These are phyloP conservation scores for Mortierella antarctica DNA, from an alignment of 192 early-diverging fungal species.

Conservation along the genomic window DNA sequence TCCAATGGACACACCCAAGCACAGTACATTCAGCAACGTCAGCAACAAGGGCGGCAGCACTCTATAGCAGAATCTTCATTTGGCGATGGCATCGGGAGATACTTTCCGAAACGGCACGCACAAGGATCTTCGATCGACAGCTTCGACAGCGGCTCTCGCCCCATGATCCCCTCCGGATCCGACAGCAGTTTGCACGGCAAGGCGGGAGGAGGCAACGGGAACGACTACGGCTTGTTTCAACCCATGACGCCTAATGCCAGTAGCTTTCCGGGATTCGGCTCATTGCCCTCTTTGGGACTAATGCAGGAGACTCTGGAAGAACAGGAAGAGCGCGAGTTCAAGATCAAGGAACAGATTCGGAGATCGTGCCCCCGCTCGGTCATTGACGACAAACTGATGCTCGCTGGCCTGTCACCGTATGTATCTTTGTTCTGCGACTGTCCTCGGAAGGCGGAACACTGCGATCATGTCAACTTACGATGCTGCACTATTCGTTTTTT, in stretches of 20 bases:
- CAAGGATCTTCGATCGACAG: conserved; percentile 22
- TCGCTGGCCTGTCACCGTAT: conserved; percentile 35
- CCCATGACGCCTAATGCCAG: conserved; percentile 16
- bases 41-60: conserved; percentile 16
- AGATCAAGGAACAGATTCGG: conserved; percentile 36
- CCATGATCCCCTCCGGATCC: neutral
- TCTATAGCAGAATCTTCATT: conserved; percentile 35
- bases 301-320: conserved; percentile 39
- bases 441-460: neutral
- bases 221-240: conserved; percentile 3
- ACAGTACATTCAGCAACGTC: neutral
- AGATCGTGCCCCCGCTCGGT: conserved; percentile 31
- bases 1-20: conserved; percentile 8
- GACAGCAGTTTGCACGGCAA: neutral
- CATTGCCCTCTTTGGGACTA: conserved; percentile 17
- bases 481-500: neutral
- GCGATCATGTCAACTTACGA: neutral
- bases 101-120: conserved; percentile 29
- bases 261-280: conserved; percentile 23
- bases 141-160: conserved; percentile 6
- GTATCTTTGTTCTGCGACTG: neutral
- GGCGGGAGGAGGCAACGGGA: neutral
- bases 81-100: conserved; percentile 40
- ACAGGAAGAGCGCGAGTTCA: conserved; percentile 28
- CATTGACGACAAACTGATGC: conserved; percentile 33